Base-by-base conservation (phyloP, 805 yeast species). In the Metahyphopichia silvanorum region DNA sequence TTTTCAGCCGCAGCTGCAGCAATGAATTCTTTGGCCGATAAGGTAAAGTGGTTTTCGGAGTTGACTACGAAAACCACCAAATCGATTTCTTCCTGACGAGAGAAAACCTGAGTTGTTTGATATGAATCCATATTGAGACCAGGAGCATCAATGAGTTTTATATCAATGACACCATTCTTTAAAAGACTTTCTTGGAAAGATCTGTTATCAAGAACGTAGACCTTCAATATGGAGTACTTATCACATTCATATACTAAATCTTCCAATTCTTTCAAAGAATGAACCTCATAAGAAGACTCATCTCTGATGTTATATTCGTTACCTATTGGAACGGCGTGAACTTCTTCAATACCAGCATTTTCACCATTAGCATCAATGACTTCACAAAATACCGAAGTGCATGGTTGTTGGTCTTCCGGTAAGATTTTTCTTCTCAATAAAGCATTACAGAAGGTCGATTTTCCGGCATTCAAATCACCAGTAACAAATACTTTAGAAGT, bases 381-480 rank as follows among this genome's bases (percentile, higher is more conserved):
- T 59, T 94, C 98, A 55, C 96, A 89, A 50, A 94, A 94, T 0
- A 93, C 96, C 40, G 86, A 81, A 0, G 99, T 93, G 49, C 97
- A 88, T 2, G 99, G 99, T 53, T 93, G 95, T 51, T 93, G 98
- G 58, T 93, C 99, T 50, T 85, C 95, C 0, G 99, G 98, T 29
- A 93, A 61, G 3, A 93, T 60, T 31, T 77, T 75, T 32, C 93
- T 72, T 44, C 89, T 70, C 38, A 93, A 62, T 25, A 93, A 64
- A 1, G 96, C 91, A 53, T 93, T 93, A 59, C 98, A 93, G 48
- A 93, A 87, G 1, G 96, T 85, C 1, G 97, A 87, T 52, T 93
- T 93, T 3, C 99, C 99, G 0, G 98, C 84, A 53, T 93, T 93
- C 44, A 93, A 72, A 56, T 93, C 99, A 32, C 99, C 99, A 2